Base-by-base conservation (phyloP, 2,329 filamentous ascomycete genomes). In the Pseudogymnoascus sp. region DNA sequence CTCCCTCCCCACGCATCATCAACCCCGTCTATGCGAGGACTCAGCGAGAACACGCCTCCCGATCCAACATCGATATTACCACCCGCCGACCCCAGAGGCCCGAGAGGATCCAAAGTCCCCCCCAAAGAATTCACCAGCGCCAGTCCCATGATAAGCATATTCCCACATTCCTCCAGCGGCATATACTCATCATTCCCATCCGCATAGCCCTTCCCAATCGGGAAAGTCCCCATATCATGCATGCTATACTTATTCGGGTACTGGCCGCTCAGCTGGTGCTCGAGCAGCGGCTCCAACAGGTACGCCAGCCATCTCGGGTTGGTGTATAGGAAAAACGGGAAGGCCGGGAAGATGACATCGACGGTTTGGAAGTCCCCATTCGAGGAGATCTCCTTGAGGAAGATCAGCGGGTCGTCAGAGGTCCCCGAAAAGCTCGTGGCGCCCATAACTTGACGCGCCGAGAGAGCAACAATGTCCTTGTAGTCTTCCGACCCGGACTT, bases 361-460 rank as follows among this genome's bases (percentile, higher is more conserved):
- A 94, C 87, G 0, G 89, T 94, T 70, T 94, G 89, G 71, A 85
- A 85, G 67, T 95, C 92, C 3, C 89, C 89, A 66, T 92, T 88
- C 2, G 87, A 91, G 1, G 88, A 90, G 60, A 94, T 92, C 71
- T 94, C 90, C 70, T 94, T 94, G 62, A 92, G 74, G 73, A 94
- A 94, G 19, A 94, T 72, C 39, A 92, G 79, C 0, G 88, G 87
- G 63, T 83, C 78, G 3, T 90, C 81, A 1, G 86, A 81, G 18
- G 88, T 88, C 41, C 88, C 82, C 5, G 87, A 81, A 74, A 92
- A 90, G 64, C 83, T 85, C 3, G 86, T 90, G 1, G 87, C 89
- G 5, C 89, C 90, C 69, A 94, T 79, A 12, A 90, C 87, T 69
- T 95, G 90, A 48, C 90, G 83, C 57, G 89, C 89, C 61, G 86